These are phyloP conservation scores for Piromyces finnis DNA, from an alignment of 192 early-diverging fungal genomes.

Conservation along the genomic window DNA sequence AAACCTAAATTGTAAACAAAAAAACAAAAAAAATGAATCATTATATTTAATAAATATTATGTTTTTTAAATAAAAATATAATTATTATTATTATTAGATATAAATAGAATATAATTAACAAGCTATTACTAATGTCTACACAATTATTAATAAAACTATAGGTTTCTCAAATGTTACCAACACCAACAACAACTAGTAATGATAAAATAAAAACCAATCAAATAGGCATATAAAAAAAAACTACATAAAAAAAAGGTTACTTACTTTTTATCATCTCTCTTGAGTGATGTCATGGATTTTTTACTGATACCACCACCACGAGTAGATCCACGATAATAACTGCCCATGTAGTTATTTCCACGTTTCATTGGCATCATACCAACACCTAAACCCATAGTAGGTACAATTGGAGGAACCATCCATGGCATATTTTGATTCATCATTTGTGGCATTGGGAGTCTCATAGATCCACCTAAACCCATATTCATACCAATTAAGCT, in stretches of 20 bases:
- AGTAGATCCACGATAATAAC: neutral
- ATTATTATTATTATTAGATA: too few species aligned
- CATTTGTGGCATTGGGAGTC: conserved; percentile 7
- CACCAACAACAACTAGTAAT: too few species aligned
- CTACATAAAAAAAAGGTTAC: neutral
- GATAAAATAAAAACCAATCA: too few species aligned
- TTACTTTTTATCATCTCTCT: neutral
- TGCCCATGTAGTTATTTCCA: neutral
- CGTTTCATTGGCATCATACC: neutral
- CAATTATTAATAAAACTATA: too few species aligned
- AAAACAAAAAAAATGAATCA: too few species aligned
- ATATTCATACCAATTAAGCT: conserved; percentile 5
- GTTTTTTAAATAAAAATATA: too few species aligned
- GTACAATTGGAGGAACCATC: neutral
- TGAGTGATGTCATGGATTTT: neutral
- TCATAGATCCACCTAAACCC: neutral
- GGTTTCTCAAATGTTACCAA: too few species aligned
- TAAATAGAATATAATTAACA: too few species aligned
- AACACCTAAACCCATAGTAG: conserved; percentile 11
- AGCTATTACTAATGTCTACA: too few species aligned
- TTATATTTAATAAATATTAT: too few species aligned
- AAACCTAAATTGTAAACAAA: too few species aligned
- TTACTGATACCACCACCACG: neutral
- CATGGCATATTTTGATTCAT: conserved; percentile 11
- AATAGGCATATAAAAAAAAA: too few species aligned